A percentile compares a stretch with the other conserved stretches of the same genome.
Conservation (phyloP, 345 rosid species). For the Eucalyptus rudis region DNA sequence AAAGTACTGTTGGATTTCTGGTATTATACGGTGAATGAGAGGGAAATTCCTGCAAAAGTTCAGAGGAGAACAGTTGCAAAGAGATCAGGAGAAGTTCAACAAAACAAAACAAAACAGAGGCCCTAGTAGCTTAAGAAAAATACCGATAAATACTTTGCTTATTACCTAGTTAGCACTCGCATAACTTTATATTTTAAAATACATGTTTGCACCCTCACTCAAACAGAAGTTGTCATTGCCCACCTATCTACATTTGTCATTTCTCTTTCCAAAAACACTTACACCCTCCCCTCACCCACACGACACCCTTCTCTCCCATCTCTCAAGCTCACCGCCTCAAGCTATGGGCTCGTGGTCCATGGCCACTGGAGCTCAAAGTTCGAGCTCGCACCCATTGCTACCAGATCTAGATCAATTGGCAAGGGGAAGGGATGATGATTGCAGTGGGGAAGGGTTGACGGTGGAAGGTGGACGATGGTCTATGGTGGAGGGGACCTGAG, state of each 20-base stretch:
- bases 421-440: background rate
- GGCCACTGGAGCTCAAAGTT: background rate
- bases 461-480: background rate
- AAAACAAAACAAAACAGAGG: background rate
- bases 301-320: background rate
- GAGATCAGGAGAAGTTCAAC: background rate
- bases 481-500: background rate
- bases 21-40: conserved; percentile 60
- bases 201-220: background rate
- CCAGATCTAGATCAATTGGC: background rate
- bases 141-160: background rate
- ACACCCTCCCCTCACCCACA: background rate
- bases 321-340: background rate
- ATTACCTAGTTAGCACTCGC: background rate
- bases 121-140: background rate
- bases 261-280: background rate
- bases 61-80: background rate
- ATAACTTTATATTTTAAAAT: background rate
- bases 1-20: conserved; percentile 73
- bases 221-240: background rate
- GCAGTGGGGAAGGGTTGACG: background rate
- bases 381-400: background rate
- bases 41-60: conserved; percentile 44
- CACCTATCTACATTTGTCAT: background rate
- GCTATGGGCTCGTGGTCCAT: background rate